Conservation (phyloP, 176 grass and related monocot genomes). For the Miscanthus lutarioriparius region DNA sequence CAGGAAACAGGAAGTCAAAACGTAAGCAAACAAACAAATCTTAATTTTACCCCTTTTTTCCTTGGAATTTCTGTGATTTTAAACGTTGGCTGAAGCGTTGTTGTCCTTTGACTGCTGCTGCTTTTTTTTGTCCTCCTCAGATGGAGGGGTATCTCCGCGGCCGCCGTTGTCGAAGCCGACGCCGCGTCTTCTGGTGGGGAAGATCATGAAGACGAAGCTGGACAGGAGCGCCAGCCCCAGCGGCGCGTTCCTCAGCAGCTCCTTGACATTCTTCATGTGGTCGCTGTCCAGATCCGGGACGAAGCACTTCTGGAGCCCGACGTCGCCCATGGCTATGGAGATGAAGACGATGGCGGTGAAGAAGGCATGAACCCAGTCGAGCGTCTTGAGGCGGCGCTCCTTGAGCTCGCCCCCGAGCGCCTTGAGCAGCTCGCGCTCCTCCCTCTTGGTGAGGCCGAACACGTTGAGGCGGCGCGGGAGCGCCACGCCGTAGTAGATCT, state of each 20-base stretch:
- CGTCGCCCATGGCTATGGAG: neutral
- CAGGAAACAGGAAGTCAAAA: too few species aligned
- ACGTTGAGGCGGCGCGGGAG: neutral
- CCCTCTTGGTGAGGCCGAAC: neutral
- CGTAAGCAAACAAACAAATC: too few species aligned
- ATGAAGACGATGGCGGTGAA: constrained; percentile 9
- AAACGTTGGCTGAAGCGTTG: too few species aligned
- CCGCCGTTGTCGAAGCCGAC: neutral
- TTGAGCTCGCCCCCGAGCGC: neutral
- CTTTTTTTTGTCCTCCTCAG: too few species aligned
- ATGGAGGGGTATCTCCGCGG: neutral
- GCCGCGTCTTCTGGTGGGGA: neutral
- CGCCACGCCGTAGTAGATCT: neutral
- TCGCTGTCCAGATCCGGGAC: neutral
- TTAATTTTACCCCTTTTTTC: too few species aligned
- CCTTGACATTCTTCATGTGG: neutral
- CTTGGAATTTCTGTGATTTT: too few species aligned
- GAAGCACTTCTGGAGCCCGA: constrained; percentile 4
- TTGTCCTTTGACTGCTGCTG: too few species aligned
- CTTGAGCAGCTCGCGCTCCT: neutral
- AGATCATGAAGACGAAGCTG: constrained; percentile 13
- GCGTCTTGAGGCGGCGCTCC: neutral
- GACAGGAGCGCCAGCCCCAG: neutral
- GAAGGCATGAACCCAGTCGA: neutral
- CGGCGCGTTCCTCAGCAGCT: neutral